Conservation (phyloP, 2,329 filamentous ascomycete species). For the Periconia macrospinosa region DNA sequence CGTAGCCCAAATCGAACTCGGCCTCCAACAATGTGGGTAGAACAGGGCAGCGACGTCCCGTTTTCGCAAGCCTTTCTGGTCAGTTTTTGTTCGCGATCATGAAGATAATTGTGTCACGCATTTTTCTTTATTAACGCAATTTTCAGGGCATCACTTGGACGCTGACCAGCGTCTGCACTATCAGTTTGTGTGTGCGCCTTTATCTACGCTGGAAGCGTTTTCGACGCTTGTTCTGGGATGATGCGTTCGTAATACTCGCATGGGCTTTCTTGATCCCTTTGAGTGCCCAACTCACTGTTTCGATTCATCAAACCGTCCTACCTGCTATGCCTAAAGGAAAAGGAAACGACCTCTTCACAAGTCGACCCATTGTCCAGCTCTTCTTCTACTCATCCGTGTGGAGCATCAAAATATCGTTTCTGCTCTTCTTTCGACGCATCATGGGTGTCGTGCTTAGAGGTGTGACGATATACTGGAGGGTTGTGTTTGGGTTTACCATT, state of each 20-base stretch:
- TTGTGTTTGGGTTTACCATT: conserved; percentile 1
- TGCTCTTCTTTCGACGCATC: conserved; percentile 17
- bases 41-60: no score
- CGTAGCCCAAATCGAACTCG: background rate
- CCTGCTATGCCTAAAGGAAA: background rate
- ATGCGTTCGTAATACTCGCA: conserved; percentile 9
- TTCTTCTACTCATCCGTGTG: conserved; percentile 16
- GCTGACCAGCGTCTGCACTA: conserved; percentile 1
- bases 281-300: conserved; percentile 1
- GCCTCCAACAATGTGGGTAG: no score
- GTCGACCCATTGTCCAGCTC: conserved; percentile 10
- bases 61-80: no score
- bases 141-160: conserved; percentile 1
- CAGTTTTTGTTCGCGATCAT: no score
- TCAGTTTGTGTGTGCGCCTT: conserved; percentile 7
- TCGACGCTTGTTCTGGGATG: conserved; percentile 14
- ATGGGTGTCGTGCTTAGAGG: background rate
- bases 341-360: conserved; percentile 5
- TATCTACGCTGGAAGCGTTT: conserved; percentile 3
- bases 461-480: background rate
- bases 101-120: no score
- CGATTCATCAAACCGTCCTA: background rate
- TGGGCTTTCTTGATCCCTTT: conserved; percentile 11
- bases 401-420: conserved; percentile 15
- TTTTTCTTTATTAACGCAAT: no score